Evolutionary conservation across 1,284 basidiomycete species (phyloP).

Genomic region (Trametes hirsuta): DNA sequence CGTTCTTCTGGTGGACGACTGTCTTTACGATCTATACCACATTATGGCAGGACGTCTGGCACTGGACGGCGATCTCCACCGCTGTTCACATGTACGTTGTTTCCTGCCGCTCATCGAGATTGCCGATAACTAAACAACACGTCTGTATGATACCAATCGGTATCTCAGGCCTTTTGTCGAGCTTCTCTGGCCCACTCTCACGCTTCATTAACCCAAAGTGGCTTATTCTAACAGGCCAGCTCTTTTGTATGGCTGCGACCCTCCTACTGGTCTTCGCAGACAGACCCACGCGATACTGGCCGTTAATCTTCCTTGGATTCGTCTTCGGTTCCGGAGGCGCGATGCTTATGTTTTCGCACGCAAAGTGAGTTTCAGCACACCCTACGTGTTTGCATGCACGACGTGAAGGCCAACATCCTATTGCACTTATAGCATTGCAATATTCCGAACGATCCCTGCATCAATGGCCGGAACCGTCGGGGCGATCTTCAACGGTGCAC

Average conservation of each 20-base stretch:
- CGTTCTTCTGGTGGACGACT: constrained; percentile 48
- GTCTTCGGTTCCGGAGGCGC: constrained; percentile 46
- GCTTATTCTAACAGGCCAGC: constrained; percentile 46
- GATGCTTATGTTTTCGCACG: constrained; percentile 38
- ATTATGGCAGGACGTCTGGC: constrained; percentile 44
- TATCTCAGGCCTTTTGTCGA: constrained; percentile 39
- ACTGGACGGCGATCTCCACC: constrained; percentile 42
- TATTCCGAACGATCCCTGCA: constrained; percentile 50
- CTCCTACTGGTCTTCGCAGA: constrained; percentile 47
- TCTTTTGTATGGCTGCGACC: constrained; percentile 43
- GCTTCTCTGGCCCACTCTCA: constrained; percentile 45
- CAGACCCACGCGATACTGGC: constrained; percentile 47
- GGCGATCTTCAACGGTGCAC: constrained; percentile 57
- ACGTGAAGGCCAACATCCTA: background rate
- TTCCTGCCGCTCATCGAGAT: too few species aligned
- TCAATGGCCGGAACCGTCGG: constrained; percentile 55
- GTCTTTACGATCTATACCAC: constrained; percentile 41
- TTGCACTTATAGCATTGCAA: constrained; percentile 45
- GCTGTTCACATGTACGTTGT: constrained; percentile 41
- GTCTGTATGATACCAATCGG: constrained; percentile 46
- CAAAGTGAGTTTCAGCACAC: constrained; percentile 34
- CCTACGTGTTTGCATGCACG: background rate
- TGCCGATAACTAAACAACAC: background rate
- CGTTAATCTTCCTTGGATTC: constrained; percentile 51
- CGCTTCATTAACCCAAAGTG: constrained; percentile 44